Percentiles rank a stretch among this genome's conserved stretches.
Evolutionary conservation across 352 stramenopile species (phyloP).

Genomic region (Saprolegnia parasitica): DNA sequence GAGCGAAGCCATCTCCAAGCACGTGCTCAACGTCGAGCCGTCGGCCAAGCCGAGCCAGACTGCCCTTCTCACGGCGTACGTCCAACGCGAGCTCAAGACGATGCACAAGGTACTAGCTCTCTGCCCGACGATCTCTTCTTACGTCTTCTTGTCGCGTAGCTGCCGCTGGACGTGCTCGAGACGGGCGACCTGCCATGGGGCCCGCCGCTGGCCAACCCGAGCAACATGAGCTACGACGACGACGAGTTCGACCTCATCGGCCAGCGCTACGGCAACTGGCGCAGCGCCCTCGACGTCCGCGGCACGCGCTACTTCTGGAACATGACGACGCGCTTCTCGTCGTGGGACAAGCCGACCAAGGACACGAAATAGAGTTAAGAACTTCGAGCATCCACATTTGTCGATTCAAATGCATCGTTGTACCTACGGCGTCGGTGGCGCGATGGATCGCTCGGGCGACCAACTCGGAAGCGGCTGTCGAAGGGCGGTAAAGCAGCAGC

Average conservation of each 20-base stretch:
- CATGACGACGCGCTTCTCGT: slow-evolving; percentile 69
- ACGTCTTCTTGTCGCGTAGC: background rate
- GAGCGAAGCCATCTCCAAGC: slow-evolving; percentile 59
- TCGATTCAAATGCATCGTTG: too few relatives aligned
- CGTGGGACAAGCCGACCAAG: slow-evolving; percentile 62
- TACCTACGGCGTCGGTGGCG: too few relatives aligned
- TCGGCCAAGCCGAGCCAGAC: slow-evolving; percentile 51
- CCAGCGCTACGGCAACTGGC: slow-evolving; percentile 81
- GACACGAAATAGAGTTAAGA: slow-evolving; percentile 9
- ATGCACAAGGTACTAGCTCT: slow-evolving; percentile 59
- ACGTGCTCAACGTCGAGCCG: slow-evolving; percentile 71
- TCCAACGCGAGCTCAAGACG: slow-evolving; percentile 77
- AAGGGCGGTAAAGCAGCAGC: too few relatives aligned
- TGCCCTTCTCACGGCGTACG: slow-evolving; percentile 55
- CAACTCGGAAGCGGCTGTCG: too few relatives aligned
- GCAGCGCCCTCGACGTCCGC: slow-evolving; percentile 74
- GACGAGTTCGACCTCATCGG: slow-evolving; percentile 73
- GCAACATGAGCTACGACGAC: slow-evolving; percentile 29
- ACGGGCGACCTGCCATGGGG: slow-evolving; percentile 71
- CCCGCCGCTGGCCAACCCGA: slow-evolving; percentile 30
- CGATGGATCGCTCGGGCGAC: too few relatives aligned
- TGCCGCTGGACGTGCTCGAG: slow-evolving; percentile 14
- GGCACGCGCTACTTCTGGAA: slow-evolving; percentile 89
- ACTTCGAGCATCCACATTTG: background rate
- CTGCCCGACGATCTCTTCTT: slow-evolving; percentile 51